Conservation (phyloP, 2,329 filamentous ascomycete genomes). For the Sarocladium oryzae region DNA sequence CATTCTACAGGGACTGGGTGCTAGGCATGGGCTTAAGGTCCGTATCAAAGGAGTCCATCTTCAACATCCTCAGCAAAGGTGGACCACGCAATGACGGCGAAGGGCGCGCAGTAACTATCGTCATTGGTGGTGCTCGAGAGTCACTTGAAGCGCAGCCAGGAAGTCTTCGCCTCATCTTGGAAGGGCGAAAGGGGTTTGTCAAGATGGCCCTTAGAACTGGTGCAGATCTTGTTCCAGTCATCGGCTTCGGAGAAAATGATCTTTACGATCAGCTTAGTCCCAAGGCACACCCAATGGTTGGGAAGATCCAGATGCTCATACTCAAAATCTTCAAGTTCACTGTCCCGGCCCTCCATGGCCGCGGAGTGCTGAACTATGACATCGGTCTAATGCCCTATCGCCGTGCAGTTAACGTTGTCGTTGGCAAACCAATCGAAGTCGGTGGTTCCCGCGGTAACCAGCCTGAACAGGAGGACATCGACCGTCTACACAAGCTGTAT, state of each 20-base stretch:
- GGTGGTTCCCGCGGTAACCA: conserved; percentile 46
- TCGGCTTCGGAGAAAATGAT: conserved; percentile 93
- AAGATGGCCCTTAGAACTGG: conserved; percentile 88
- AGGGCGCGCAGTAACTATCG: conserved; percentile 94
- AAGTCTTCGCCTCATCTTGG: conserved; percentile 69
- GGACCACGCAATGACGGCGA: conserved; percentile 74
- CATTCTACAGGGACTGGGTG: conserved; percentile 92
- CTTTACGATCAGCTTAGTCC: conserved; percentile 86
- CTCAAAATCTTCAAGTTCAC: conserved; percentile 90
- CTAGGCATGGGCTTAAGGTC: conserved; percentile 80
- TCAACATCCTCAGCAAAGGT: conserved; percentile 77
- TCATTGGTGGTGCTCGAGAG: conserved; percentile 87
- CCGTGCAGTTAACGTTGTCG: conserved; percentile 78
- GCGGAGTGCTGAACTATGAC: conserved; percentile 96
- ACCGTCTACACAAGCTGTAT: conserved; percentile 74
- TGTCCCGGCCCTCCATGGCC: conserved; percentile 79
- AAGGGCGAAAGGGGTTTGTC: conserved; percentile 83
- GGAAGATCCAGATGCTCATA: conserved; percentile 73
- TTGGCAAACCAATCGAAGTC: conserved; percentile 74
- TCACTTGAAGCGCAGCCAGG: conserved; percentile 82
- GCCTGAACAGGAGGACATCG: conserved; percentile 69
- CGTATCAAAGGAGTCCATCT: conserved; percentile 86
- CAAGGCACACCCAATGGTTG: conserved; percentile 69
- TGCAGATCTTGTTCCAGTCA: conserved; percentile 87
- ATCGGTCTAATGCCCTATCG: conserved; percentile 94